phyloP scores from a whole-genome alignment of 495 filamentous ascomycete species.

The Geoglossum glabrum region DNA sequence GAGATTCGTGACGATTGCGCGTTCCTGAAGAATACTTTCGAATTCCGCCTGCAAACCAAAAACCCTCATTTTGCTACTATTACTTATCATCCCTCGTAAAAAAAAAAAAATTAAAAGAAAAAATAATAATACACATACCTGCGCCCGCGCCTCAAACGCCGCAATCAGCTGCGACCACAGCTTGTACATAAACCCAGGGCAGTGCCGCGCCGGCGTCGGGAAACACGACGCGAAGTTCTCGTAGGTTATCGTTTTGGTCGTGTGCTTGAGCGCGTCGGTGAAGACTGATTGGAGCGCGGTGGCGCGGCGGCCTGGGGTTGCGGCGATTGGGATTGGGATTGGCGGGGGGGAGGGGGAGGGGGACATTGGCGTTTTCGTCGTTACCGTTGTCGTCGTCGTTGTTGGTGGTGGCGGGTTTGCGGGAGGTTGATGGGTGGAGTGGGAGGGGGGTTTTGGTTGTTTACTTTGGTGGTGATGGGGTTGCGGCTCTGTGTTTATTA shows the following conservation, averaged over 20 bases:
- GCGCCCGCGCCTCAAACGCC: constrained; percentile 38
- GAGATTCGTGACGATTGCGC: constrained; percentile 49
- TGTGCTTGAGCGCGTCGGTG: constrained; percentile 42
- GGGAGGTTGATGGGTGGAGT: not conserved
- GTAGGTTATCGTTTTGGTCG: constrained; percentile 52
- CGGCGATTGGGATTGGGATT: constrained; percentile 33
- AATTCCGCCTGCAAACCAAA: constrained; percentile 46
- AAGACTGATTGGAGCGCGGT: constrained; percentile 49
- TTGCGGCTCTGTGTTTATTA: not conserved
- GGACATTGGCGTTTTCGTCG: not conserved
- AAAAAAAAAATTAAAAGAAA: not conserved
- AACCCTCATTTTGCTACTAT: no score
- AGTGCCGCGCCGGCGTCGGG: constrained; percentile 54
- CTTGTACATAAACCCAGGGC: constrained; percentile 41
- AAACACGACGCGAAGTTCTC: constrained; percentile 74
- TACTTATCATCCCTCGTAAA: not conserved
- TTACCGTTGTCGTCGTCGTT: not conserved
- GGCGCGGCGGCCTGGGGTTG: constrained; percentile 57
- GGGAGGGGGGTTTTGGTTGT: not conserved
- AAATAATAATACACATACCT: constrained; percentile 14
- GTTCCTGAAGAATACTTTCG: constrained; percentile 47
- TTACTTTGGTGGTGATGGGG: not conserved
- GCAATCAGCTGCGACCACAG: constrained; percentile 54
- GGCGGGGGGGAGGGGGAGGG: constrained; percentile 24
- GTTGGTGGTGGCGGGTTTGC: no score